Conservation (phyloP, 805 yeast genomes). For the Tetrapisispora arboricola region DNA sequence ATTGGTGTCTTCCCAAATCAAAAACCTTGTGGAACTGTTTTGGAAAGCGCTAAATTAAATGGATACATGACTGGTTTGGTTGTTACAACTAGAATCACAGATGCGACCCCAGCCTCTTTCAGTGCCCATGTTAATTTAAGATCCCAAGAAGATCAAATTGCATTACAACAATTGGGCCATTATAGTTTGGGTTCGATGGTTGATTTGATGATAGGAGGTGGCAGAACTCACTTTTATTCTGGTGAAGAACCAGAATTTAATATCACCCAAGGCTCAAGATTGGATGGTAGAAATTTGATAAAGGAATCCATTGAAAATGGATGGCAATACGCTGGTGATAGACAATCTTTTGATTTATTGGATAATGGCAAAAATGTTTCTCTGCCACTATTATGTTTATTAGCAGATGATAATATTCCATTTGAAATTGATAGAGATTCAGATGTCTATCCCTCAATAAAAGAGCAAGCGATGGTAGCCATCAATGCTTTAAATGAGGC, state of each 20-base stretch:
- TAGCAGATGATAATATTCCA: constrained; percentile 73
- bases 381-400: constrained; percentile 66
- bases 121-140: constrained; percentile 71
- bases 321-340: constrained; percentile 58
- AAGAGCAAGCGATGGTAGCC: constrained; percentile 70
- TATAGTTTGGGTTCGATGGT: constrained; percentile 71
- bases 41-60: constrained; percentile 75
- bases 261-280: constrained; percentile 46
- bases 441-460: constrained; percentile 57
- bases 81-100: constrained; percentile 85
- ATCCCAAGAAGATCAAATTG: constrained; percentile 73
- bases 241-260: constrained; percentile 3
- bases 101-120: constrained; percentile 92
- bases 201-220: constrained; percentile 86
- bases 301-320: constrained; percentile 42
- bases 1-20: constrained; percentile 68
- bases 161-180: constrained; percentile 75
- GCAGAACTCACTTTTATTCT: constrained; percentile 74
- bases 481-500: constrained; percentile 57
- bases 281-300: constrained; percentile 59
- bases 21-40: constrained; percentile 75
- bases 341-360: constrained; percentile 47
- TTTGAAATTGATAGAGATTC: constrained; percentile 70
- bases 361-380: constrained; percentile 50
- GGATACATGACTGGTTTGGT: constrained; percentile 85